Evolutionary conservation across 2,329 filamentous ascomycete species (phyloP).

Genomic region (Venturia carpophila): DNA sequence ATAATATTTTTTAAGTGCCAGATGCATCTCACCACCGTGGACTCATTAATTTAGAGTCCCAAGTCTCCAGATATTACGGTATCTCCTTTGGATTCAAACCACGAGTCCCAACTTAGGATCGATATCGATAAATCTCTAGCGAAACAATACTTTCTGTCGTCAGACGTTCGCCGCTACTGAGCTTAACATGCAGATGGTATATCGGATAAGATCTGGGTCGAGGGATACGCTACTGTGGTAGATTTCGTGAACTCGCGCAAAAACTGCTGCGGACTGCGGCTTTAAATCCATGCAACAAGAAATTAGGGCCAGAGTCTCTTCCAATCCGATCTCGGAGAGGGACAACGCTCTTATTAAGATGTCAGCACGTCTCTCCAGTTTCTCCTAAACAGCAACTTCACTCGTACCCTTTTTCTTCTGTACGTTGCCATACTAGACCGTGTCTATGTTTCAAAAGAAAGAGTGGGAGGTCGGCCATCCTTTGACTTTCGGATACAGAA

Average conservation of each 20-base stretch:
- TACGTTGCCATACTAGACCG: background rate
- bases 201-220: too few relatives aligned
- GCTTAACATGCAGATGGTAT: too few relatives aligned
- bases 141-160: too few relatives aligned
- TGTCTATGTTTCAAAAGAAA: constrained; percentile 11
- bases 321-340: background rate
- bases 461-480: constrained; percentile 12
- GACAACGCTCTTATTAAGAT: background rate
- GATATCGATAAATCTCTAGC: too few relatives aligned
- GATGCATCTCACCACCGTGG: too few relatives aligned
- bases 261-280: background rate
- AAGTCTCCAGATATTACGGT: too few relatives aligned
- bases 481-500: constrained; percentile 11
- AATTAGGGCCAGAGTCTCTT: background rate
- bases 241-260: background rate
- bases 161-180: too few relatives aligned
- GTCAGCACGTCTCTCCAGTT: background rate
- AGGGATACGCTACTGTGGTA: too few relatives aligned
- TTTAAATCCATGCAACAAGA: background rate
- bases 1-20: too few relatives aligned
- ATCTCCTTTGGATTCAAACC: too few relatives aligned
- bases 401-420: background rate
- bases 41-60: too few relatives aligned
- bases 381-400: background rate
- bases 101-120: too few relatives aligned